phyloP scores from a whole-genome alignment of 176 grass and related monocot genomes.

The Oryza meyeriana region DNA sequence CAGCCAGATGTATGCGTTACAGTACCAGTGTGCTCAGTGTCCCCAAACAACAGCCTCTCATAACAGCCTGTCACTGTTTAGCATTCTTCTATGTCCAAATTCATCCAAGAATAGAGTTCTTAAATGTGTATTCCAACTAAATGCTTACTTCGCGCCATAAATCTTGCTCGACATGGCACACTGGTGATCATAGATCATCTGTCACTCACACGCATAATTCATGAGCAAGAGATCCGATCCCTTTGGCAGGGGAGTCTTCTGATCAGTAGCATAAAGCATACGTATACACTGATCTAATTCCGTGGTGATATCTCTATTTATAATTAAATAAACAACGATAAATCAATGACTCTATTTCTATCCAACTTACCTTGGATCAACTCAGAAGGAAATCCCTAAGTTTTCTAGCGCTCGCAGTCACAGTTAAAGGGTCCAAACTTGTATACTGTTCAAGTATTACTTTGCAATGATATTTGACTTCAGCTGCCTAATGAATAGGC shows the following conservation, averaged over 20 bases:
- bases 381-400: neutral
- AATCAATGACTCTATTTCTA: neutral
- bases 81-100: neutral
- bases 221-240: slow-evolving; percentile 16
- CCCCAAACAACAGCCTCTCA: neutral
- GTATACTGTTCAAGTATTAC: neutral
- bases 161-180: neutral
- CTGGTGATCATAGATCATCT: neutral
- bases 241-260: slow-evolving; percentile 5
- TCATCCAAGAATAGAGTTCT: neutral
- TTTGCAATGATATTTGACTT: slow-evolving; percentile 20
- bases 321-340: neutral
- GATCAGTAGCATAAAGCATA: slow-evolving; percentile 1
- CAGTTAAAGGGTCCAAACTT: neutral
- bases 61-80: neutral
- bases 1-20: neutral
- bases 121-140: neutral
- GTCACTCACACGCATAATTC: slow-evolving; percentile 31
- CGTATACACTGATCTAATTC: neutral
- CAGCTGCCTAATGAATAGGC: neutral
- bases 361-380: neutral
- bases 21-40: neutral
- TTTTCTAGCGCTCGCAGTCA: neutral
- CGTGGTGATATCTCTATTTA: neutral
- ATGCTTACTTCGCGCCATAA: slow-evolving; percentile 30